Evolutionary conservation across 257 asterid species (phyloP).

Genomic region (Jasminum sambac): DNA sequence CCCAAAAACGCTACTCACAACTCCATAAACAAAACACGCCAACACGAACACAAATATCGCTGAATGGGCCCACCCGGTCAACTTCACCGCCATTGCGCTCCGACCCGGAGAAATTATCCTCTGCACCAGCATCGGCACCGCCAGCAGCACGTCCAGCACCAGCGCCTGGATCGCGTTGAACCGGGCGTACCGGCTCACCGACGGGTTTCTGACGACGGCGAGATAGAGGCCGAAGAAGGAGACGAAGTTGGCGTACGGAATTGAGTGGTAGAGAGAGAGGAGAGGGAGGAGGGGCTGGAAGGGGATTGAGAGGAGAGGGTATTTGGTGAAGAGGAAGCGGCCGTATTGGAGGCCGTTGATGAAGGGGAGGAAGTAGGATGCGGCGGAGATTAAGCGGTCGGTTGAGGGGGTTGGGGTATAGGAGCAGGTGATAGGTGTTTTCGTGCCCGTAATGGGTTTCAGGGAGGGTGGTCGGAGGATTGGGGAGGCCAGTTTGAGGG

Average conservation of each 20-base stretch:
- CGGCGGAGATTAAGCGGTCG: conserved; percentile 90
- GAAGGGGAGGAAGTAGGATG: conserved; percentile 84
- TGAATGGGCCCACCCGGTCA: conserved; percentile 65
- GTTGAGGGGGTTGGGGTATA: conserved; percentile 67
- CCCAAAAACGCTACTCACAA: conserved; percentile 63
- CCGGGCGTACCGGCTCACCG: conserved; percentile 64
- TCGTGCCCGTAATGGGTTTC: conserved; percentile 23
- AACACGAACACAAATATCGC: conserved; percentile 62
- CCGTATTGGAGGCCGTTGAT: conserved; percentile 92
- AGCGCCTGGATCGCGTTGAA: conserved; percentile 90
- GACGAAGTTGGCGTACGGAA: conserved; percentile 83
- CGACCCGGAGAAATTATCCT: conserved; percentile 70
- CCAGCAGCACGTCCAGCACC: conserved; percentile 79
- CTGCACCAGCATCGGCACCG: conserved; percentile 74
- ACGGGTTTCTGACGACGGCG: conserved; percentile 69
- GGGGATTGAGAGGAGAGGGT: conserved; percentile 65
- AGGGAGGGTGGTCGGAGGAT: conserved; percentile 4
- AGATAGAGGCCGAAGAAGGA: conserved; percentile 84
- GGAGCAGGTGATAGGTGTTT: conserved; percentile 22
- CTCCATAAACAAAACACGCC: conserved; percentile 75
- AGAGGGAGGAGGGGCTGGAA: conserved; percentile 78
- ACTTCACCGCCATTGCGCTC: conserved; percentile 57
- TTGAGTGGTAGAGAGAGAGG: conserved; percentile 72
- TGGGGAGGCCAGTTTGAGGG: conserved; percentile 26
- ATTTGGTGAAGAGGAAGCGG: conserved; percentile 73